Base-by-base conservation (phyloP, 306 rosid species). In the Neltuma alba region DNA sequence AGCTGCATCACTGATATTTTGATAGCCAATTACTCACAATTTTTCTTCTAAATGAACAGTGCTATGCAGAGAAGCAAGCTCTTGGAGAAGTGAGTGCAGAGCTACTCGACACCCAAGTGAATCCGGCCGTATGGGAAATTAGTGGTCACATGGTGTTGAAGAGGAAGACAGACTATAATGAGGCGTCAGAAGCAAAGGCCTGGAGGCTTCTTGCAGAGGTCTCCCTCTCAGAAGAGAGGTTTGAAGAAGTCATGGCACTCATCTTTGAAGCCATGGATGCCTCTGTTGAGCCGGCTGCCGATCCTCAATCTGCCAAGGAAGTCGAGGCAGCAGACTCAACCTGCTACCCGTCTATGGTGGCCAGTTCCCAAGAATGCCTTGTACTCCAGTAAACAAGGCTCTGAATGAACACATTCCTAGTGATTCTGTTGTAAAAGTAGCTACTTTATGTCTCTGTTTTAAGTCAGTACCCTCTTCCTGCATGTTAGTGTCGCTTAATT, bases 81-180 rank as follows among this genome's bases (percentile, higher is more conserved):
- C 98, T 95, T 9, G 99, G 97, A 79, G 97, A 92, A 84, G 99
- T 92, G 84, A 89, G 91, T 13, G 85, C 92, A 6, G 99, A 95
- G 90, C 88, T 95, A 34, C 89, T 92, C 31, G 99, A 95, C 80
- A 95, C 99, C 7, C 99, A 95, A 84, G 99, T 95, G 78, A 95
- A 95, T 80, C 99, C 98, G 6, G 99, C 99, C 1, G 99, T 92
- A 61, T 95, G 99, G 99, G 99, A 95, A 84, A 92, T 92, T 28
- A 91, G 99, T n/a, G 99, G 99, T 40, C 99, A 95, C 86, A 95
- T 95, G 97, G 99, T 95, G 85, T 75, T 95, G 63, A 95, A 95
- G 92, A 90, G 99, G 89, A 95, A 88, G 89, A 83, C 86, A 81
- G 99, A 95, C 79, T 95, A 79, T 11, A 96, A 91, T 0, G 99